Evolutionary conservation across 2,329 filamentous ascomycete species (phyloP).

Genomic region (Pseudocercospora eumusae): DNA sequence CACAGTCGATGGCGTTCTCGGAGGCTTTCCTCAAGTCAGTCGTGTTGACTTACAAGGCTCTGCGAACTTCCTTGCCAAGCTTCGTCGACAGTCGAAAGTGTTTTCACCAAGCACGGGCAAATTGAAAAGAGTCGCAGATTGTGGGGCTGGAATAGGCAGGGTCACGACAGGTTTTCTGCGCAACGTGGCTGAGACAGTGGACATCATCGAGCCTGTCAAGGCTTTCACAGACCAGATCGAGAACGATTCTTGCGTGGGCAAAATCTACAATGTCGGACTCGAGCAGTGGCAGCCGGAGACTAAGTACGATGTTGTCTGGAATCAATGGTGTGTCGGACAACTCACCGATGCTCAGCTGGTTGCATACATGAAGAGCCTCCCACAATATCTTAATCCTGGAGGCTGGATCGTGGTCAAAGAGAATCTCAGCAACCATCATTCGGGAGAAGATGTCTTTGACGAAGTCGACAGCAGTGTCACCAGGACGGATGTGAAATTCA

Average conservation of each 20-base stretch:
- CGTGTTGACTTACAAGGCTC: slow-evolving; percentile 71
- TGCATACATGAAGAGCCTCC: slow-evolving; percentile 65
- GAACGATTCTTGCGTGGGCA: slow-evolving; percentile 55
- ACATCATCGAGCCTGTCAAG: slow-evolving; percentile 80
- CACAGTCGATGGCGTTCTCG: slow-evolving; percentile 74
- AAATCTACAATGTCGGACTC: slow-evolving; percentile 71
- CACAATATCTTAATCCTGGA: slow-evolving; percentile 47
- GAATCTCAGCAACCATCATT: slow-evolving; percentile 63
- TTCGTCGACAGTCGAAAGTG: slow-evolving; percentile 50
- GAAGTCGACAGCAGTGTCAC: slow-evolving; percentile 76
- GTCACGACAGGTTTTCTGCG: slow-evolving; percentile 78
- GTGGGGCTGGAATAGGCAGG: slow-evolving; percentile 74
- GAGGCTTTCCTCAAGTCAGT: slow-evolving; percentile 68
- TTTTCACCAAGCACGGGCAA: slow-evolving; percentile 31
- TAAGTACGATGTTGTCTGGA: slow-evolving; percentile 80
- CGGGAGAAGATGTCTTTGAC: slow-evolving; percentile 69
- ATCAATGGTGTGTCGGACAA: slow-evolving; percentile 87
- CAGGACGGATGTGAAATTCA: slow-evolving; percentile 71
- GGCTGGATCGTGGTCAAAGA: slow-evolving; percentile 76
- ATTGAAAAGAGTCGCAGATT: slow-evolving; percentile 55
- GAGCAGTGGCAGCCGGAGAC: slow-evolving; percentile 64
- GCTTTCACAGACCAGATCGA: slow-evolving; percentile 72
- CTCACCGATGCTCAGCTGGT: slow-evolving; percentile 73
- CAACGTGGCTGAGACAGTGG: slow-evolving; percentile 68
- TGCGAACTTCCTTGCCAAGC: slow-evolving; percentile 67